A percentile compares a stretch with the other conserved stretches of the same genome.
Evolutionary conservation across 78 protist genomes (phyloP).

Genomic region (Anaeramoeba flamelloides): DNA sequence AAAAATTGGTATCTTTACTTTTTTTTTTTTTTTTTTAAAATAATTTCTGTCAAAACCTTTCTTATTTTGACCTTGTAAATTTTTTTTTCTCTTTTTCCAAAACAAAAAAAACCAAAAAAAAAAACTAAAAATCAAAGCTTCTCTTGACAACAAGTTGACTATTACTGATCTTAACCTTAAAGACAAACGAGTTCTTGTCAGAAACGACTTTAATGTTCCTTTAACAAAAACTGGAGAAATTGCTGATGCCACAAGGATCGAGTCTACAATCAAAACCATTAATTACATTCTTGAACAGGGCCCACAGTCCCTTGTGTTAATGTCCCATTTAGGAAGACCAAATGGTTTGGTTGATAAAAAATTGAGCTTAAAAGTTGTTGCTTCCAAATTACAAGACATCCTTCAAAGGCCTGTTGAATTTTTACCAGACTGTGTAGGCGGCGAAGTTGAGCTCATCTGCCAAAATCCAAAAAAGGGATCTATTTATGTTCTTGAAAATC

Average conservation of each 20-base stretch:
- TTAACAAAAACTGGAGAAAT: slow-evolving; percentile 14
- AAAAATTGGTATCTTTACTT: too few relatives aligned
- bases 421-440: slow-evolving; percentile 54
- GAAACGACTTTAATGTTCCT: slow-evolving; percentile 56
- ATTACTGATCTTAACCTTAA: slow-evolving; percentile 8
- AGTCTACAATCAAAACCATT: slow-evolving; percentile 83
- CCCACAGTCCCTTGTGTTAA: background rate
- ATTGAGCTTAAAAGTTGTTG: slow-evolving; percentile 47
- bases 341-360: slow-evolving; percentile 62
- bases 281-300: slow-evolving; percentile 60
- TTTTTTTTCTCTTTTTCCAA: too few relatives aligned
- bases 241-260: slow-evolving; percentile 62
- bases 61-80: too few relatives aligned
- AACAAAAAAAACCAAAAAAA: too few relatives aligned
- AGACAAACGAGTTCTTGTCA: slow-evolving; percentile 24
- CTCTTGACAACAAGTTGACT: background rate
- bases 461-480: background rate
- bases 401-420: slow-evolving; percentile 43
- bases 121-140: too few relatives aligned
- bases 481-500: slow-evolving; percentile 83
- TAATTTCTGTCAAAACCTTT: too few relatives aligned
- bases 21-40: too few relatives aligned
- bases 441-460: slow-evolving; percentile 30
- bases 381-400: slow-evolving; percentile 8
- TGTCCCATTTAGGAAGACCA: slow-evolving; percentile 95